Base-by-base conservation (phyloP, 2,329 filamentous ascomycete genomes). In the Cordyceps javanica region DNA sequence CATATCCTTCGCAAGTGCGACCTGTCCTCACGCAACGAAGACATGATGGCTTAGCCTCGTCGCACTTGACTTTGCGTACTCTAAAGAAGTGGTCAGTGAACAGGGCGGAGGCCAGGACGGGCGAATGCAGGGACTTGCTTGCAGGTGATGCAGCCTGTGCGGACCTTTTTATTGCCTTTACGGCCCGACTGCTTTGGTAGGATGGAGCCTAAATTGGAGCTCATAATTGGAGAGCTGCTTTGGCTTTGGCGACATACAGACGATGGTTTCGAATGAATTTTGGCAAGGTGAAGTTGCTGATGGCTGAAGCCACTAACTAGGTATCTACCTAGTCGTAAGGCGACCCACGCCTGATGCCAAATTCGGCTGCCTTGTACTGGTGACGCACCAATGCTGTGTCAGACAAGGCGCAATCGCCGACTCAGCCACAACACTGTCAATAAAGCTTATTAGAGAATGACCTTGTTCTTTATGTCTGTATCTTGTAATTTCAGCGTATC, bases 11-110 rank as follows among this genome's bases (percentile, higher is more conserved):
- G 63, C 81, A 84, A 62, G 74, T 77, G 54, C 81, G 75, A 13
- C 81, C 80, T 3, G 81, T 82, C 57, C 76, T 79, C 34, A 73
- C 75, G 63, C 81, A 84, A 58, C 79, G 76, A 36, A 75, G 67
- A 62, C 82, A 85, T 39, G 67, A 70, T 1, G 81, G 81, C 57
- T 78, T 81, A 19, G 67, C 69, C 67, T 83, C 81, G 61, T 82
- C 80, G 65, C 81, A 84, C 65, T 83, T 83, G 55, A 83, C 76
- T 58, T 80, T 78, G 52, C 80, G 77, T 32, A 80, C 75, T 67
- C 79, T 82, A 55, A 21, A 16, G 8, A 26, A 25, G 11, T 19
- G 30, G 10, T 23, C 1, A 46, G 41, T 48, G 59, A 58, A 54
- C 38, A 30, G 19, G n/a, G 13, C n/a, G n/a, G 39, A 44, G n/a